Percentiles rank a stretch among this genome's conserved stretches.
These are phyloP conservation scores for Juglanconis oblonga DNA, from an alignment of 2,329 filamentous ascomycete species.

Conservation along the genomic window DNA sequence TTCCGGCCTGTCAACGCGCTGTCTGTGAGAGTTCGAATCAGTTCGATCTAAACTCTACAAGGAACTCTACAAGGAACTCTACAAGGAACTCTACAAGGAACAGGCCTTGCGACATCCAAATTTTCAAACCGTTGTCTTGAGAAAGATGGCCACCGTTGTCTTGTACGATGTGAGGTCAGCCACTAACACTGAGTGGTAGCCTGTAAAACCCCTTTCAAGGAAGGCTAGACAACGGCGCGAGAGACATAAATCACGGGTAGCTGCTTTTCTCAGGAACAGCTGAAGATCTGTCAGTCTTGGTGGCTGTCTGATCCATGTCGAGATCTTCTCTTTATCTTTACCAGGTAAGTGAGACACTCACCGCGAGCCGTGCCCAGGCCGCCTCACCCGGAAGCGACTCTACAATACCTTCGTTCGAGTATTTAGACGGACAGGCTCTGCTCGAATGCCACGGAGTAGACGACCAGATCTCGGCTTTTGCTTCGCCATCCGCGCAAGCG, in stretches of 20 bases:
- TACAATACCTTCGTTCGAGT: background rate
- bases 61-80: background rate
- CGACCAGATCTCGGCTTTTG: background rate
- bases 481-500: background rate
- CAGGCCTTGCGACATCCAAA: background rate
- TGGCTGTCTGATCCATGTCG: background rate
- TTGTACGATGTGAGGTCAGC: background rate
- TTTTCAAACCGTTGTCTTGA: slow-evolving; percentile 1
- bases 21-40: background rate
- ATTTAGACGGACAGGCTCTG: background rate
- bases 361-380: background rate
- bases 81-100: background rate
- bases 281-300: slow-evolving; percentile 5
- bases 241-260: slow-evolving; percentile 7
- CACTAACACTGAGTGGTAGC: background rate
- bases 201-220: background rate
- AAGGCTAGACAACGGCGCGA: slow-evolving; percentile 4
- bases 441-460: no score
- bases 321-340: background rate
- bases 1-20: background rate
- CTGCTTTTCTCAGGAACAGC: slow-evolving; percentile 1
- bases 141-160: background rate
- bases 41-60: background rate
- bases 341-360: background rate
- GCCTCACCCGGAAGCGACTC: background rate